phyloP scores from a whole-genome alignment of 768 basidiomycete species.

The Pulveroboletus sp. region DNA sequence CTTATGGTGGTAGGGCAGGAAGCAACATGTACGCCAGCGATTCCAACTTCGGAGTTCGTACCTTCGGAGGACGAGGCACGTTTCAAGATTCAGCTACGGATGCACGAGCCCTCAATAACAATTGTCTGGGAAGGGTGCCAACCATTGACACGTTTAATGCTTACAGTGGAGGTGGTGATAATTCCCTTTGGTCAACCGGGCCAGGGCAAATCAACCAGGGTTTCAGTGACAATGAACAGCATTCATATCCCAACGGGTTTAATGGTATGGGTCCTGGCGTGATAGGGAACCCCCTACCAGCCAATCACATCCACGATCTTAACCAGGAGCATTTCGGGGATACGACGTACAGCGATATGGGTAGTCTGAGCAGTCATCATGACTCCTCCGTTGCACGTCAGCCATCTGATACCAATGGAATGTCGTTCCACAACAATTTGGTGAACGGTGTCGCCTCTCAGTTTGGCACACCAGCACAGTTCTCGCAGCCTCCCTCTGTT shows the following conservation, averaged over 20 bases:
- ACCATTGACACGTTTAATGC: slow-evolving; percentile 37
- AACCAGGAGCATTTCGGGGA: slow-evolving; percentile 27
- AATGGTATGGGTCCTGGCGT: slow-evolving; percentile 16
- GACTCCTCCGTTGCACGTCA: slow-evolving; percentile 22
- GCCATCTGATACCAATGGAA: slow-evolving; percentile 22
- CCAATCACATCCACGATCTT: slow-evolving; percentile 19
- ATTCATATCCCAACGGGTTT: slow-evolving; percentile 25
- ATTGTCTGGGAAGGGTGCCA: slow-evolving; percentile 29
- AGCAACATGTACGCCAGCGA: slow-evolving; percentile 36
- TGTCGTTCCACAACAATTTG: slow-evolving; percentile 13
- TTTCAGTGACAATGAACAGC: slow-evolving; percentile 19
- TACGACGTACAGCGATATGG: slow-evolving; percentile 19
- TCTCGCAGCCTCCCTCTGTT: slow-evolving; percentile 19
- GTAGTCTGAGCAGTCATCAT: slow-evolving; percentile 20
- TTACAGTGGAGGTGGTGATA: slow-evolving; percentile 30
- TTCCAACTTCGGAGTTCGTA: slow-evolving; percentile 31
- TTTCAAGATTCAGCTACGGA: slow-evolving; percentile 42
- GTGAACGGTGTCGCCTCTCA: slow-evolving; percentile 21
- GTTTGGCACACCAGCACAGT: slow-evolving; percentile 14
- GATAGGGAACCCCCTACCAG: slow-evolving; percentile 16
- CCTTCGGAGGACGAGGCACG: slow-evolving; percentile 32
- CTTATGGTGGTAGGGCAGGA: slow-evolving; percentile 47
- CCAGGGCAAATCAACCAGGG: slow-evolving; percentile 19
- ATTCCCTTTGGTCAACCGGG: slow-evolving; percentile 34
- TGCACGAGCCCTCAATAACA: slow-evolving; percentile 32